Base-by-base conservation (phyloP, 139 green algal species). In the Astrephomene gubernaculifera region DNA sequence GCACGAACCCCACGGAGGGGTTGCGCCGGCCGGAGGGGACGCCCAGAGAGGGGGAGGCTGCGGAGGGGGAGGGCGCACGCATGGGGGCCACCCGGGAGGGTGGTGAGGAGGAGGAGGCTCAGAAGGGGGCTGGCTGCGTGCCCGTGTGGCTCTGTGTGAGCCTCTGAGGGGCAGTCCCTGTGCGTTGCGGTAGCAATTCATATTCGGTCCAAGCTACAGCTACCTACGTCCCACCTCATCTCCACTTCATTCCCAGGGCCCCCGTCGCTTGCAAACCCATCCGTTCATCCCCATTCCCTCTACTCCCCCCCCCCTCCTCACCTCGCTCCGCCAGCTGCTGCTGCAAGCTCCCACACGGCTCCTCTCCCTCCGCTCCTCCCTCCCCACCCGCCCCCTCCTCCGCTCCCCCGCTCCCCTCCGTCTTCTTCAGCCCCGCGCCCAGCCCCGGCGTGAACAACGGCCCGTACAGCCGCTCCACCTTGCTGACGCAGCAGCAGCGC, bases 401-500 rank as follows among this genome's bases (percentile, higher is more conserved):
- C 1, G 43, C n/a, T n/a, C n/a, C n/a, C n/a, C n/a, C n/a, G 44
- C 44, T 44, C 35, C 49, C 79, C 27, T 54, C 65, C 2, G 1
- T 14, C 4, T 27, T 27, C 79, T 31, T 82, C 2, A 70, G 35
- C 14, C 71, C 82, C 60, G 53, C 75, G 31, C 74, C 84, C 65
- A 78, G 44, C 9, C 74, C 74, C 1, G 43, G 41, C 52, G 67
- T 85, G 71, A 90, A 65, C 21, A 85, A n/a, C 63, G 73, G 81
- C 52, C 31, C 52, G 72, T 74, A 82, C 65, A 90, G 81, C 33
- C 49, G 63, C 7, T 44, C 52, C 29, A 90, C 86, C 44, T 73
- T 90, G 61, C 71, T 85, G 44, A 71, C 71, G 39, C 78, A 84
- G 76, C 86, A 79, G 69, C 38, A 82, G 45, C 79, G 79, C 71